Evolutionary conservation across 164 flowering plant genomes (phyloP), one percentile per base, ranked within the genome.

Genomic region (Sextonia rubra): DNA sequence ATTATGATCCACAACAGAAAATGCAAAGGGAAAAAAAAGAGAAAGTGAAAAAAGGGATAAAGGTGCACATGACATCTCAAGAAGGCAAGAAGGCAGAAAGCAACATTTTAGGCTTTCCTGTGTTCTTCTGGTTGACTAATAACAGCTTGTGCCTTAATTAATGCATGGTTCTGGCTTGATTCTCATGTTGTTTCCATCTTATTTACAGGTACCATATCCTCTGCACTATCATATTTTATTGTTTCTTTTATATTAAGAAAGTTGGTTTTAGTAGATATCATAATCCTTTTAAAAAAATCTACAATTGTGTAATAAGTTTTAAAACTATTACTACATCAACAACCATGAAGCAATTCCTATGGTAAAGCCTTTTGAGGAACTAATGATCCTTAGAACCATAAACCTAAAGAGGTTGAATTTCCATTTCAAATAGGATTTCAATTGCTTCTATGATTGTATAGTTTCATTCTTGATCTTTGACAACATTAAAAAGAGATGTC

Each of bases 171-270:
- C n/a, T n/a, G n/a, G n/a, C n/a, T n/a, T n/a, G n/a, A n/a, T n/a
- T n/a, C n/a, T n/a, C n/a, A n/a, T n/a, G n/a, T 80, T 67, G 87
- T 93, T 83, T 83, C 84, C 76, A 74, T 93, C 89, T 82, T 95
- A 97, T 95, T 95, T 95, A 98, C 93, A 93, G 99, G 99, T 93
- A 93, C 87, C 96, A 80, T 81, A 81, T 82, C 79, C 80, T 81
- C 25, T 76, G 77, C 87, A 83, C 70, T 56, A 30, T 32, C 70
- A 58, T 9, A 14, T 47, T 24, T 73, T 47, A 14, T 6, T 26
- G 52, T 37, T 55, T 58, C n/a, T 67, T 25, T n/a, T 25, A 24
- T 24, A 18, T 18, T 7, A 62, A 29, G 65, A 62, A 62, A 58
- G 5, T 12, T 62, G 0, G 65, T 23, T 25, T 62, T 24, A 25